These are phyloP conservation scores for Camellia sinensis DNA, from an alignment of 148 eudicot genomes.

Conservation along the genomic window DNA sequence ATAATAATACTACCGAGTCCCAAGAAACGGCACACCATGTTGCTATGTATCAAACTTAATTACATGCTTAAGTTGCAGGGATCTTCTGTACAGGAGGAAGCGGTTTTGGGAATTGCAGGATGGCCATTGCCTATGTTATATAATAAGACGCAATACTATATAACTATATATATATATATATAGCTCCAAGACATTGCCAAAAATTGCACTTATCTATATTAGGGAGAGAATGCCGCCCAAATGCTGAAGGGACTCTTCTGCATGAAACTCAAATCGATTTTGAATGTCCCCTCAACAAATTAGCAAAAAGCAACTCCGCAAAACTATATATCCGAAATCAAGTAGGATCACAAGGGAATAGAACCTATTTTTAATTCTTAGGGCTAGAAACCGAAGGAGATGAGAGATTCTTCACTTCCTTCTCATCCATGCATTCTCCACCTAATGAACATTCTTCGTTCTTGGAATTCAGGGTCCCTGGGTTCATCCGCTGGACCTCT, in stretches of 20 bases:
- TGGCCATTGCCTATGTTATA: conserved; percentile 27
- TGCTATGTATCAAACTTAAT: conserved; percentile 32
- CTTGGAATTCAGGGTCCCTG: conserved; percentile 46
- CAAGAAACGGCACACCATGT: neutral
- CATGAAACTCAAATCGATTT: neutral
- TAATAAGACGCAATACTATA: conserved; percentile 26
- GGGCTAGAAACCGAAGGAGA: conserved; percentile 36
- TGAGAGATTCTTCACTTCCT: conserved; percentile 43
- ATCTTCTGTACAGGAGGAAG: conserved; percentile 33
- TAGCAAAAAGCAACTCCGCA: conserved; percentile 8
- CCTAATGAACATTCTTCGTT: conserved; percentile 51
- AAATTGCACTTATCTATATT: conserved; percentile 39
- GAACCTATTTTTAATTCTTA: conserved; percentile 32
- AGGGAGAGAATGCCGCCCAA: conserved; percentile 8
- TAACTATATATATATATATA: neutral
- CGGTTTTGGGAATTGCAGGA: conserved; percentile 7
- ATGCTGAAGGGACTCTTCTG: neutral
- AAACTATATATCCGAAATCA: neutral
- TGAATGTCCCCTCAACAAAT: neutral
- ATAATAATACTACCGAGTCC: neutral
- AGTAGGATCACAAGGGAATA: neutral
- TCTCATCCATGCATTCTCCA: conserved; percentile 52
- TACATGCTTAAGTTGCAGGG: conserved; percentile 37
- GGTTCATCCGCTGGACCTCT: conserved; percentile 87
- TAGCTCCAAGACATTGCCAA: conserved; percentile 35